Percentiles rank a stretch among this genome's conserved stretches.
These are phyloP conservation scores for Dioscorea cayenensis DNA, from an alignment of 116 monocot genomes.

Conservation along the genomic window DNA sequence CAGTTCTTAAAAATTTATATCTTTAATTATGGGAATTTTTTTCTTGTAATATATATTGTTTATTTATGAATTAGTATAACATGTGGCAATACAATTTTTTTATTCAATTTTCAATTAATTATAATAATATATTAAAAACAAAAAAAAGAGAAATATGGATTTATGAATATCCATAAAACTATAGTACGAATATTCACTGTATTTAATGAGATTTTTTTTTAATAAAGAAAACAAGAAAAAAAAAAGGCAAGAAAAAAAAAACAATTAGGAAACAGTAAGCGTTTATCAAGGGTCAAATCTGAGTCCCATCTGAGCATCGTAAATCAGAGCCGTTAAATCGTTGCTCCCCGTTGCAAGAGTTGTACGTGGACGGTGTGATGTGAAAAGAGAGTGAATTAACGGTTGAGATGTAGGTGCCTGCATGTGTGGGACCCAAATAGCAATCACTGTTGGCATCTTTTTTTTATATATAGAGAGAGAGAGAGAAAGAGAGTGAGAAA, in stretches of 20 bases:
- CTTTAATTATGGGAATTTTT: too few relatives aligned
- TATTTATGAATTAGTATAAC: too few relatives aligned
- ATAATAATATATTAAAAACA: too few relatives aligned
- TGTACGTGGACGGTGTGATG: neutral
- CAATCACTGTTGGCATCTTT: neutral
- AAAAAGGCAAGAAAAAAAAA: neutral
- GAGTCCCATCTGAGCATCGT: neutral
- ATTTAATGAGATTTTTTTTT: neutral
- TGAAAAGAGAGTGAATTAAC: neutral
- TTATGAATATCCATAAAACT: too few relatives aligned
- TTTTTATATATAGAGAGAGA: too few relatives aligned
- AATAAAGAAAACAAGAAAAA: neutral
- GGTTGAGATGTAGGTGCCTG: neutral
- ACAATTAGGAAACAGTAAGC: neutral
- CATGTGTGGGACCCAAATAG: neutral
- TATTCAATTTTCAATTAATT: too few relatives aligned
- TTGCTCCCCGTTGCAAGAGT: neutral
- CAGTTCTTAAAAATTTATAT: too few relatives aligned
- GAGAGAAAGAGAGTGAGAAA: too few relatives aligned
- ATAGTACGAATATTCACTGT: neutral
- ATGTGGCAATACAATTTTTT: too few relatives aligned
- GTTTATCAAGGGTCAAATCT: neutral
- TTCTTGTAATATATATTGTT: too few relatives aligned
- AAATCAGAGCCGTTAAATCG: slow-evolving; percentile 2
- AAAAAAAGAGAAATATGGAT: too few relatives aligned